Percentiles rank a stretch among this genome's conserved stretches.
These are phyloP conservation scores for Termitomyces sp. DNA, from an alignment of 768 basidiomycete genomes.

Conservation along the genomic window DNA sequence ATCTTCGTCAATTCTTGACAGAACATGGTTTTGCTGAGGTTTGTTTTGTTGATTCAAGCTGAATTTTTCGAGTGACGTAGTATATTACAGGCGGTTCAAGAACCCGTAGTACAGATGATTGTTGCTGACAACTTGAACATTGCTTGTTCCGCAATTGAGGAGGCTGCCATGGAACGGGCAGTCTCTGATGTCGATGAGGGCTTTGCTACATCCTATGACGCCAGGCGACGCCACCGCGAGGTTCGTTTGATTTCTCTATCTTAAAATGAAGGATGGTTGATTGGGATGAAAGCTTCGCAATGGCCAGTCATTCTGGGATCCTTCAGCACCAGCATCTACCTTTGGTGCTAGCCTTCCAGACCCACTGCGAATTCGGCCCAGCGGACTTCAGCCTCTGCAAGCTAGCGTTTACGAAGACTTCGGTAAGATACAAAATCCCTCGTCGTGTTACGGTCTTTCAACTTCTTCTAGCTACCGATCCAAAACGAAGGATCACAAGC, in stretches of 20 bases:
- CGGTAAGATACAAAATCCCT: conserved; percentile 33
- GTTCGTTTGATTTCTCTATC: conserved; percentile 28
- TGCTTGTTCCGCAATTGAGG: conserved; percentile 92
- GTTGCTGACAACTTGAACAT: conserved; percentile 91
- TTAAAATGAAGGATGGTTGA: background rate
- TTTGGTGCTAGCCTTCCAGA: conserved; percentile 79
- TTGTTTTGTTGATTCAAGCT: conserved; percentile 1
- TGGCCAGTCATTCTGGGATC: conserved; percentile 86
- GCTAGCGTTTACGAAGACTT: conserved; percentile 94
- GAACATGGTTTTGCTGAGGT: conserved; percentile 92
- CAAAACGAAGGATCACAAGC: conserved; percentile 52
- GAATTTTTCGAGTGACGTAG: background rate
- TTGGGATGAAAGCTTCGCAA: conserved; percentile 45
- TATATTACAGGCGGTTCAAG: conserved; percentile 49
- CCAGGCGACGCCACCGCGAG: conserved; percentile 83
- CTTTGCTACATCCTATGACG: conserved; percentile 76
- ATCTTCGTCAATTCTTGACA: conserved; percentile 74
- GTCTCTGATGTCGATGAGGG: conserved; percentile 90
- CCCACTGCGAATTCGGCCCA: conserved; percentile 76
- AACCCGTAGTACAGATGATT: conserved; percentile 71
- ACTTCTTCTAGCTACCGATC: conserved; percentile 38
- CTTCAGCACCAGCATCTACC: conserved; percentile 60
- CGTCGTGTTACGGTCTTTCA: background rate
- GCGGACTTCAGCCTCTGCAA: conserved; percentile 79
- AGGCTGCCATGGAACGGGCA: conserved; percentile 96